A percentile compares a stretch with the other conserved stretches of the same genome.
Evolutionary conservation across 75 land plant species (phyloP).

Genomic region (Chamaecyparis obtusa): DNA sequence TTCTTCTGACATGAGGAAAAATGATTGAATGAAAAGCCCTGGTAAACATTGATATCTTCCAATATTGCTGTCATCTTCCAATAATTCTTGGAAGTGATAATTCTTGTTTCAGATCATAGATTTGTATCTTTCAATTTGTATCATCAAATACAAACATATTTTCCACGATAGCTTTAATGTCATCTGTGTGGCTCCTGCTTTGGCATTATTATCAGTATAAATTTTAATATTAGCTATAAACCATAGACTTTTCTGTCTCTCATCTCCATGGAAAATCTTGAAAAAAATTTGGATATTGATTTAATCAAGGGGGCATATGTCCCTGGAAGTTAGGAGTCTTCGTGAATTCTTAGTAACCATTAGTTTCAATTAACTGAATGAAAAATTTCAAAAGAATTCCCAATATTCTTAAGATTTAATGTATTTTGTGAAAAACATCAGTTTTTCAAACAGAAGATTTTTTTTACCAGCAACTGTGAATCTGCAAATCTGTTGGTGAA

Average conservation of each 20-base stretch:
- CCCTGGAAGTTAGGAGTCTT: neutral
- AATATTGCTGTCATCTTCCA: neutral
- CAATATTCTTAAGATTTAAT: neutral
- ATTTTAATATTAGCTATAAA: neutral
- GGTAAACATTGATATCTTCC: neutral
- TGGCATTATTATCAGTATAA: neutral
- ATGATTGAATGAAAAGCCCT: neutral
- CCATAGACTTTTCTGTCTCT: neutral
- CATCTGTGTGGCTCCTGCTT: neutral
- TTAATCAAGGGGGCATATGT: neutral
- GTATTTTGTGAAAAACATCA: neutral
- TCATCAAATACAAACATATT: neutral
- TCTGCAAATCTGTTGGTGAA: neutral
- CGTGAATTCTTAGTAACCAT: too few species aligned
- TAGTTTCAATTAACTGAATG: neutral
- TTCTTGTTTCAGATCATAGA: neutral
- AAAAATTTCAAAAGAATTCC: neutral
- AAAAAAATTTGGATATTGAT: neutral
- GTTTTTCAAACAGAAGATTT: neutral
- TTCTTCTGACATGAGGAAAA: neutral
- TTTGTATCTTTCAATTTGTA: neutral
- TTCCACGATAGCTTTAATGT: neutral
- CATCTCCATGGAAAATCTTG: neutral
- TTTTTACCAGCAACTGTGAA: neutral
- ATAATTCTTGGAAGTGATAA: neutral